Evolutionary conservation across 1,284 basidiomycete species (phyloP), one percentile per base, ranked within the genome.

Genomic region (Peniophora sp.): DNA sequence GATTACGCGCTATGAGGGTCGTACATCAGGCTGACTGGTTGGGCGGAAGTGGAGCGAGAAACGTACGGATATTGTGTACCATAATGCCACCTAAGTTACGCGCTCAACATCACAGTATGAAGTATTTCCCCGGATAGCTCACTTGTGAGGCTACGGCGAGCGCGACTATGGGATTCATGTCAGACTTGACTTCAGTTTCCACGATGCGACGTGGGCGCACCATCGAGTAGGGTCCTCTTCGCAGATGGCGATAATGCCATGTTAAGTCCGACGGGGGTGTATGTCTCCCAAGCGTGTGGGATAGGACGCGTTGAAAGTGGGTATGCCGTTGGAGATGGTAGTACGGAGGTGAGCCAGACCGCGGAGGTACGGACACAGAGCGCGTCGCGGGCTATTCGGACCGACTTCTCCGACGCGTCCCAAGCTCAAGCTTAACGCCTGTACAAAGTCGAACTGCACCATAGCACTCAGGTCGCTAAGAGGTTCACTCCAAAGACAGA

Each of bases 71-170:
- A 79, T 60, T 12, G 75, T 72, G 56, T 79, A 79, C 57, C 73
- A 78, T 48, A 71, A 59, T 18, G 75, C 78, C 52, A 70, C 72
- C 76, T 79, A 62, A 53, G 8, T 36, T 23, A 54, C 6, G 36
- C 55, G 41, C 54, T 55, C 32, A 22, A 18, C 39, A 41, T 23
- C 43, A 14, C 41, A 20, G 9, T 20, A 18, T 17, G 65, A 60
- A 41, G 60, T 63, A 18, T 58, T 27, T 20, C 17, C 11, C 18
- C 1, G 3, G 20, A 24, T 56, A 27, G 77, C 75, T 54, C 66
- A 80, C 81, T 68, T 83, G 81, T 14, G 79, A 75, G n/a, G 78
- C 79, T 39, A 79, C 70, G 51, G 84, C 76, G 47, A 85, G 64
- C 14, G 78, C 78, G 51, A 82, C 83, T 84, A 52, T 1, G 15